Evolutionary conservation across 208 protist genomes (phyloP).

Genomic region (Trypanosoma conorhini): DNA sequence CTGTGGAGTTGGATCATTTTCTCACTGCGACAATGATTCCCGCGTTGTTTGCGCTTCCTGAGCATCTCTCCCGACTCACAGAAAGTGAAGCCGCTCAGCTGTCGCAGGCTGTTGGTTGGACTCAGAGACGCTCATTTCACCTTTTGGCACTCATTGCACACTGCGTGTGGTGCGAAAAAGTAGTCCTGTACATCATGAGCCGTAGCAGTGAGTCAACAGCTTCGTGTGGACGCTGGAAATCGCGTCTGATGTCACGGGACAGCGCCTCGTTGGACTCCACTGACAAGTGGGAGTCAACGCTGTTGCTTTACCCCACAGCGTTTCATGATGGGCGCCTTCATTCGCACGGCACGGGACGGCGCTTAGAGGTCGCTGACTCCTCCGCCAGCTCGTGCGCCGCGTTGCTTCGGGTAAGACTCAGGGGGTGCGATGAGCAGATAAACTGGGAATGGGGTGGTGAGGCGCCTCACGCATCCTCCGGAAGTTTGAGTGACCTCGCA

Average conservation of each 20-base stretch:
- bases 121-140: constrained; percentile 38
- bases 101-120: constrained; percentile 20
- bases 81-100: neutral
- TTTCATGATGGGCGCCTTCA: neutral
- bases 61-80: neutral
- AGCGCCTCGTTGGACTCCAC: constrained; percentile 15
- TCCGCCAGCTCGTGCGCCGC: neutral
- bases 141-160: constrained; percentile 37
- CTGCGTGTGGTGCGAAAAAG: constrained; percentile 39
- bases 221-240: neutral
- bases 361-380: neutral
- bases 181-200: constrained; percentile 20
- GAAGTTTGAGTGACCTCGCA: constrained; percentile 6
- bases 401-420: constrained; percentile 8
- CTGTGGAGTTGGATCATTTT: constrained; percentile 17
- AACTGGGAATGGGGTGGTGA: constrained; percentile 17
- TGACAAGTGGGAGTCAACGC: constrained; percentile 34
- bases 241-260: constrained; percentile 19
- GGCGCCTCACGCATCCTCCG: neutral
- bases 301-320: constrained; percentile 13
- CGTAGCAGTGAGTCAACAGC: neutral
- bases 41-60: constrained; percentile 20
- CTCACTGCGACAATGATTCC: constrained; percentile 28
- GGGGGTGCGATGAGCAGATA: constrained; percentile 29
- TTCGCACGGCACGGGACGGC: neutral